A percentile compares a stretch with the other conserved stretches of the same genome.
Conservation (phyloP, 2,329 filamentous ascomycete species). For the Paracamarosporium sp. region DNA sequence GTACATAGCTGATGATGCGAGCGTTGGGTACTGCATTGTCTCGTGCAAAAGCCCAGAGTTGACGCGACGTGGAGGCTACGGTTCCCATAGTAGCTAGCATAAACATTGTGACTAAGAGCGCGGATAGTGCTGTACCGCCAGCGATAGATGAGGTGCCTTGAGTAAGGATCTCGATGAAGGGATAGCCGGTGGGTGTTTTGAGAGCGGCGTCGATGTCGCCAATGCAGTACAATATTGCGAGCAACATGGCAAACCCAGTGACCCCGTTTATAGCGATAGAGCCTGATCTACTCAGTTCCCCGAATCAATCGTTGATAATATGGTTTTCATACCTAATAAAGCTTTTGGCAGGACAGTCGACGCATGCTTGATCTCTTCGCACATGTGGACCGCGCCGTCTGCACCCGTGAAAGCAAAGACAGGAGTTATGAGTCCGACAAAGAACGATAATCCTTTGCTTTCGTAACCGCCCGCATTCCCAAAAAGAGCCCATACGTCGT, state of each 20-base stretch:
- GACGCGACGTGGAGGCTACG: constrained; percentile 37
- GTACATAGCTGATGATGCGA: background rate
- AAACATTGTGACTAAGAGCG: constrained; percentile 24
- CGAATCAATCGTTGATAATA: constrained; percentile 30
- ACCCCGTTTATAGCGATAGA: constrained; percentile 33
- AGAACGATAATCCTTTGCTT: constrained; percentile 45
- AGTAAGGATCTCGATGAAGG: constrained; percentile 52
- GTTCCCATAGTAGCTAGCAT: constrained; percentile 36
- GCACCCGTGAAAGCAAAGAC: constrained; percentile 26
- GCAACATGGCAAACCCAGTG: constrained; percentile 37
- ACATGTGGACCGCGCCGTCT: constrained; percentile 11
- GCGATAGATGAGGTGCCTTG: constrained; percentile 11
- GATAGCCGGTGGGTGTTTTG: constrained; percentile 19
- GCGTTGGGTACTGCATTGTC: constrained; percentile 45
- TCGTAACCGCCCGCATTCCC: constrained; percentile 51
- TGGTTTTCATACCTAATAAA: constrained; percentile 21
- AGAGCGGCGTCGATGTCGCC: constrained; percentile 32
- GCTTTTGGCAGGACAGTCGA: background rate
- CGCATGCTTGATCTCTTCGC: constrained; percentile 18
- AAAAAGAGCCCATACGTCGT: constrained; percentile 53
- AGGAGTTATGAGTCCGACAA: constrained; percentile 43
- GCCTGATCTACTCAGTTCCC: background rate
- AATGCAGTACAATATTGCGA: constrained; percentile 39
- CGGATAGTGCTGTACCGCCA: constrained; percentile 51
- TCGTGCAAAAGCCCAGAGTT: constrained; percentile 44